Base-by-base conservation (phyloP, 2,329 filamentous ascomycete species). In the Claviceps pazoutovae region DNA sequence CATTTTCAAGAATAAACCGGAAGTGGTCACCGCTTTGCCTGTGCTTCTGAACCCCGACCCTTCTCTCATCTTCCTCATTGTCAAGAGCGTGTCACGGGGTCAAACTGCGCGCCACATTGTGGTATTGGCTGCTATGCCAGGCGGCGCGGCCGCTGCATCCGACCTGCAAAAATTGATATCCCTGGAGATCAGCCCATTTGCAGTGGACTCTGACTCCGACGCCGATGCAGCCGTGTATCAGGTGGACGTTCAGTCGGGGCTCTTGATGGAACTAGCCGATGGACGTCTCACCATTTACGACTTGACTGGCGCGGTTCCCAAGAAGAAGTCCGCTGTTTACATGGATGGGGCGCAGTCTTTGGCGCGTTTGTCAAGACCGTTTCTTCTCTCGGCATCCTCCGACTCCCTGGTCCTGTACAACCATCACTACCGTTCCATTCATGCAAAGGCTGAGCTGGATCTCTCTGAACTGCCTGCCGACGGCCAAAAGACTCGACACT, bases 361-460 rank as follows among this genome's bases (percentile, higher is more conserved):
- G 59, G 62, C 84, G 6, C 76, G 82, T 6, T 68, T 89, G 0
- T 86, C 83, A 7, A 78, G 76, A 52, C 80, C 83, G 7, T 79
- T 84, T 4, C 65, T 87, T 1, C 71, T 90, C 45, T 74, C 79
- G 1, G 72, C 78, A n/a, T 81, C 80, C 0, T 59, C 72, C 0
- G 67, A 72, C 9, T 71, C 74, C 0, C 75, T 85, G 42, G 74
- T 71, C 43, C 71, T 87, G 14, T 85, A 84, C 62, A 88, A 88
- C 64, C 79, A 83, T 37, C 78, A 82, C 54, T 89, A 82, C 62
- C 76, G 71, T 34, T 80, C 78, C 7, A 62, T 80, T n/a, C 78
- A 81, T 57, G 74, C 74, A 36, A 73, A 71, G 13, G 62, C 71
- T 5, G 55, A 67, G 2, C 56, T 76, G 48, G 69, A 77, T 48